Evolutionary conservation across 176 grass and related monocot genomes (phyloP), one percentile per base, ranked within the genome.

Genomic region (Aegilops bicornis): DNA sequence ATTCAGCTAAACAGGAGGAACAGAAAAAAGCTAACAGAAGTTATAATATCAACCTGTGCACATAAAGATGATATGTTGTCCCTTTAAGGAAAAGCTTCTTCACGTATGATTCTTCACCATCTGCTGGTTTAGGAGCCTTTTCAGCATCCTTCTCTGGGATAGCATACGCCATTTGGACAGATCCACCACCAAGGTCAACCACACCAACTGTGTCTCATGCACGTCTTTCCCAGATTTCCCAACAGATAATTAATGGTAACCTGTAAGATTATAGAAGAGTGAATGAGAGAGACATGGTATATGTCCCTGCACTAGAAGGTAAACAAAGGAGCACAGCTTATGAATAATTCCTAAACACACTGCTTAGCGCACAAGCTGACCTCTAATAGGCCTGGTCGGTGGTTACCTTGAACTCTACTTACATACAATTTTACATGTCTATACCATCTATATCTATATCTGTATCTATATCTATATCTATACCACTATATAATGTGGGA

Each of bases 121-220:
- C 87, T 27, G 87, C 86, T 70, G 90, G 58, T 81, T 94, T 86
- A 66, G 94, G 94, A 81, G 94, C 88, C 56, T 94, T 92, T 27
- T 43, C 80, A 33, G 94, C 92, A 17, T 96, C 92, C 69, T 92
- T 84, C 88, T 96, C 97, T 81, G 97, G 84, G 39, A 99, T 96
- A 36, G 97, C 97, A 79, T 99, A 99, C 69, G 97, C 97, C 97
- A 99, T 99, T 84, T 99, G 97, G 52, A 99, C 94, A 71, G 97
- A 99, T 76, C 97, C 97, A 65, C 97, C 97, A 19, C 97, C 94
- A 65, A 99, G 87, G 83, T 99, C 97, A 69, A 99, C 94, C 36
- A 99, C 97, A 72, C 97, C 97, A 79, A 99, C 94, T 27, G 97
- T 99, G 82, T 89, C 86, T n/a, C n/a, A n/a, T 74, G 85, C 69